Evolutionary conservation across 371 early-diverging fungal species (phyloP).

Genomic region (Rhizomucor pusillus): DNA sequence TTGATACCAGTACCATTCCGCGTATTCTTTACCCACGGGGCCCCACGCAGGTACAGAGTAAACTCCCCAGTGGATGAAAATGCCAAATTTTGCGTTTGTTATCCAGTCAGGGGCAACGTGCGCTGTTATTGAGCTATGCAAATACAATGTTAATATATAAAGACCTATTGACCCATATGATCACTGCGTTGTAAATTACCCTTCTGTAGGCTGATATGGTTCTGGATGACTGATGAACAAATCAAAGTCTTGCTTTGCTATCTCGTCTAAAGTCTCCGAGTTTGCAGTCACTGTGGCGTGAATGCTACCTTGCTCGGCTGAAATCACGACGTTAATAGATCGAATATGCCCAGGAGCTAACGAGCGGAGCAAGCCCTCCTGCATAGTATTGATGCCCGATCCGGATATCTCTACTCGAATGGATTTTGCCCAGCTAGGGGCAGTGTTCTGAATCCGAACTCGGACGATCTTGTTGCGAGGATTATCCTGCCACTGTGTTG

Average conservation of each 20-base stretch:
- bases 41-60: conserved; percentile 38
- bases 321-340: background rate
- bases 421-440: background rate
- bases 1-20: conserved; percentile 45
- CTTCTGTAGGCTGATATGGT: conserved; percentile 20
- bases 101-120: conserved; percentile 32
- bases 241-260: background rate
- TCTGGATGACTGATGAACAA: conserved; percentile 23
- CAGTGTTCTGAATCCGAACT: background rate
- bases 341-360: background rate
- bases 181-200: no score
- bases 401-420: background rate
- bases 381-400: background rate
- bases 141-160: background rate
- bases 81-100: conserved; percentile 30
- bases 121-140: conserved; percentile 14
- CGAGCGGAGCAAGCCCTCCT: background rate
- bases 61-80: conserved; percentile 40
- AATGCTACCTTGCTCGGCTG: background rate
- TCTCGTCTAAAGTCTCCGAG: background rate
- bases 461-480: background rate
- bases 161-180: background rate
- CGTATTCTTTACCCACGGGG: conserved; percentile 26
- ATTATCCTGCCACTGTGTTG: background rate
- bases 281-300: background rate